phyloP scores from a whole-genome alignment of 192 early-diverging fungal species.

The Coemansia asiatica region DNA sequence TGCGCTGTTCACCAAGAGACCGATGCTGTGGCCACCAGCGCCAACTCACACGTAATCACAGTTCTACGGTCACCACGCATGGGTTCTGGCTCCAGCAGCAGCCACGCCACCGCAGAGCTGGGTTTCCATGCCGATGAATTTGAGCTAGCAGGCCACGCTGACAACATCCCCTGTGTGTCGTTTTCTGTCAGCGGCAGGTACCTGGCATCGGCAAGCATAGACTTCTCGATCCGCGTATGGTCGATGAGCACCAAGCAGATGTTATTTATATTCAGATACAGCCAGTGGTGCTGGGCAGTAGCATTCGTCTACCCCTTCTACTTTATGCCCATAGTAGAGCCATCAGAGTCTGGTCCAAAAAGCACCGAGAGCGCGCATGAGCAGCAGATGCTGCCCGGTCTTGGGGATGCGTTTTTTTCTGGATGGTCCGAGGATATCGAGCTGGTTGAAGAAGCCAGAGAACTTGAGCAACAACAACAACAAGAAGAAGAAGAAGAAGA shows the following conservation, averaged over 20 bases:
- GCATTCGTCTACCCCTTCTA: slow-evolving; percentile 44
- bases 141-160: slow-evolving; percentile 15
- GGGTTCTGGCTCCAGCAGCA: background rate
- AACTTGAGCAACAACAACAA: background rate
- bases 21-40: slow-evolving; percentile 30
- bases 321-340: slow-evolving; percentile 11
- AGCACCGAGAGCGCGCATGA: background rate
- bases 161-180: slow-evolving; percentile 34
- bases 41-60: slow-evolving; percentile 39
- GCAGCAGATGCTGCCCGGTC: too few relatives aligned
- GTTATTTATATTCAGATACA: slow-evolving; percentile 19
- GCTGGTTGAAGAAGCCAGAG: background rate
- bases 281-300: slow-evolving; percentile 42
- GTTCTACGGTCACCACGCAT: background rate
- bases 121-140: slow-evolving; percentile 13
- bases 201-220: slow-evolving; percentile 45
- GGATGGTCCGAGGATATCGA: background rate
- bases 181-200: slow-evolving; percentile 40
- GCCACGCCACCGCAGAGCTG: background rate
- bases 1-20: slow-evolving; percentile 22
- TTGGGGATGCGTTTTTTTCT: background rate
- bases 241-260: slow-evolving; percentile 9
- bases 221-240: slow-evolving; percentile 36
- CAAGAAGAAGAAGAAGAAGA: background rate
- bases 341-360: background rate